phyloP scores from a whole-genome alignment of 306 rosid genomes.

The Begonia loranthoides region DNA sequence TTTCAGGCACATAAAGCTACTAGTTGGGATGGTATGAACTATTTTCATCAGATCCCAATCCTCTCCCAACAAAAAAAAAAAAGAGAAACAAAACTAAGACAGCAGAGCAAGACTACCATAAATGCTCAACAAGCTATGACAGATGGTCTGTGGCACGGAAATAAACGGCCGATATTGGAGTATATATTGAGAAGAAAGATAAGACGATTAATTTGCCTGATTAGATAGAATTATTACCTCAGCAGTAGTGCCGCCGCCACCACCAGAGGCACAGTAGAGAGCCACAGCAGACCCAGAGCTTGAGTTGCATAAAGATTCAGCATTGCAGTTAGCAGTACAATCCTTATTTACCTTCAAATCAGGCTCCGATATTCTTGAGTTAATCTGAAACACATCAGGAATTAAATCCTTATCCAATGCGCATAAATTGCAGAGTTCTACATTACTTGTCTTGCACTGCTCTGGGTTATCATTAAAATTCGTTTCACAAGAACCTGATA shows the following conservation, averaged over 20 bases:
- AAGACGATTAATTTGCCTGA: conserved; percentile 27
- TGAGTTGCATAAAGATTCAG: conserved; percentile 22
- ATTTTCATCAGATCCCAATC: too few species aligned
- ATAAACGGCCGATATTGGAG: too few species aligned
- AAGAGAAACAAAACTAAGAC: too few species aligned
- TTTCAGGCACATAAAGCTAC: too few species aligned
- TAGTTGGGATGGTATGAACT: too few species aligned
- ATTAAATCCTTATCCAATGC: conserved; percentile 11
- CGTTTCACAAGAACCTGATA: conserved; percentile 12
- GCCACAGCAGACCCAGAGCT: conserved; percentile 22
- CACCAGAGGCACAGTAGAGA: conserved; percentile 33
- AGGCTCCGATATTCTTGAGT: conserved; percentile 18
- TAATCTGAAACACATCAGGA: conserved; percentile 11
- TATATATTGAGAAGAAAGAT: too few species aligned
- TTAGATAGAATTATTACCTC: conserved; percentile 36
- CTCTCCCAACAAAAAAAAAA: too few species aligned
- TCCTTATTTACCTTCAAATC: conserved; percentile 26
- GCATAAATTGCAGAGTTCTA: conserved; percentile 5
- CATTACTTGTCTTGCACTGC: conserved; percentile 9
- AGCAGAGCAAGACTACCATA: too few species aligned
- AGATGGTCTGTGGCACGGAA: too few species aligned
- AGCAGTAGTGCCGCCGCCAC: conserved; percentile 24
- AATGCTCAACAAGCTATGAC: too few species aligned
- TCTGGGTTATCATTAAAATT: conserved; percentile 10
- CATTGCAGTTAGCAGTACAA: conserved; percentile 15